phyloP scores from a whole-genome alignment of 345 rosid species.

The Ceriops decandra region DNA sequence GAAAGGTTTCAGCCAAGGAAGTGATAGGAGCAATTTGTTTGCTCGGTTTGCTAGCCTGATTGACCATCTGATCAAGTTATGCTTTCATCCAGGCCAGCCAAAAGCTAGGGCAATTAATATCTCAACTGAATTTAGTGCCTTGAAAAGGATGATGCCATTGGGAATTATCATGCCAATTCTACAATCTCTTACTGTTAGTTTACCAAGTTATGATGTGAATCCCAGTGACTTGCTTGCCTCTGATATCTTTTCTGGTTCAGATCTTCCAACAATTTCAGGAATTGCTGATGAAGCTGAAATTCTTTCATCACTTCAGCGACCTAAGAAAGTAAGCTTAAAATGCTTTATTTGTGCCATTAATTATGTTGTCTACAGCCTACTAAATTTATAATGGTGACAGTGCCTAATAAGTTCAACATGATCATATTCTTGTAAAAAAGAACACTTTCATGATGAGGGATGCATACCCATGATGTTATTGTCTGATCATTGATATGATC shows the following conservation, averaged over 20 bases:
- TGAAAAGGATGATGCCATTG: constrained; percentile 96
- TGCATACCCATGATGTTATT: not conserved
- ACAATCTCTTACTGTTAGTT: constrained; percentile 84
- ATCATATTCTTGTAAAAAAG: not conserved
- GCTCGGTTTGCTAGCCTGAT: constrained; percentile 78
- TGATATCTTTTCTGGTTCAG: constrained; percentile 65
- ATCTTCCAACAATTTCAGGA: constrained; percentile 83
- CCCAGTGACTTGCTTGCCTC: constrained; percentile 45
- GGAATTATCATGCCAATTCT: constrained; percentile 90
- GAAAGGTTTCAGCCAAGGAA: constrained; percentile 69
- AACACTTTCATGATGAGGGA: not conserved
- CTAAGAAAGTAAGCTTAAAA: constrained; percentile 61
- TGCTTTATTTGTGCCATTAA: not conserved
- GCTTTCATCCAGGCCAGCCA: constrained; percentile 86
- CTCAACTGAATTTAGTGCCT: constrained; percentile 90
- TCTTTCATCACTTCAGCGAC: constrained; percentile 94
- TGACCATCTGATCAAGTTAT: constrained; percentile 85
- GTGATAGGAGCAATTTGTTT: constrained; percentile 67
- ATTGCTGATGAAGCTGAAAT: constrained; percentile 96
- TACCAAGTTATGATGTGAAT: constrained; percentile 56
- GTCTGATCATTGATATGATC: not conserved
- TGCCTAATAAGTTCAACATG: not conserved
- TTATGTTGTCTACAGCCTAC: not conserved
- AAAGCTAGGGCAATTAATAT: constrained; percentile 75
- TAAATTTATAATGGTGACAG: not conserved